Evolutionary conservation across 1,139 yeast genomes (phyloP).

Genomic region (Arxiozyma slooffiae): DNA sequence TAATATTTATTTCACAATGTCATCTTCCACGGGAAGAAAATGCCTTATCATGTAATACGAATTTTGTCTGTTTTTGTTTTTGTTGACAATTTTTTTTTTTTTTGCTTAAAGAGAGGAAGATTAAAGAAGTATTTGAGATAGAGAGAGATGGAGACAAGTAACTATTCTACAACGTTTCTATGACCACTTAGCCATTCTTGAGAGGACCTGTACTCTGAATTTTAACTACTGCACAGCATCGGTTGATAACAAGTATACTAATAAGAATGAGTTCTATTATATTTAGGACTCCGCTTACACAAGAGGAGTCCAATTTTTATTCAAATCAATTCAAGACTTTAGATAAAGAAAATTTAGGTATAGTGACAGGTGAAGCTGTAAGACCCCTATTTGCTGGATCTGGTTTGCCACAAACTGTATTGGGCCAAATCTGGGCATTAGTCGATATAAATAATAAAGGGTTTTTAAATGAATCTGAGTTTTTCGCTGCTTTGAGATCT

Average conservation of each 20-base stretch:
- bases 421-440: conserved; percentile 91
- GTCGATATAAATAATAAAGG: conserved; percentile 84
- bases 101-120: no score
- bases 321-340: conserved; percentile 67
- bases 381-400: conserved; percentile 77
- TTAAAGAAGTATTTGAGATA: no score
- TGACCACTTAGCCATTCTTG: no score
- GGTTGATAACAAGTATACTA: neutral
- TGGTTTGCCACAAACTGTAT: conserved; percentile 63
- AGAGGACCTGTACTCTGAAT: no score
- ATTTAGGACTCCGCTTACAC: conserved; percentile 44
- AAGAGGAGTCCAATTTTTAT: conserved; percentile 69
- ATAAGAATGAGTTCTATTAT: conserved; percentile 17
- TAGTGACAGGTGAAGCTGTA: conserved; percentile 87
- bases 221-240: no score
- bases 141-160: no score
- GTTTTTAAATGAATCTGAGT: conserved; percentile 70
- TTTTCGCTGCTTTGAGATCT: conserved; percentile 76
- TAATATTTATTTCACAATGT: no score
- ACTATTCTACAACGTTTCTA: no score
- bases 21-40: no score
- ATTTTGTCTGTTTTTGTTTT: no score
- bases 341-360: conserved; percentile 71
- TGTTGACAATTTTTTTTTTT: no score
- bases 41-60: no score